Percentiles rank a stretch among this genome's conserved stretches.
Evolutionary conservation across 139 green algal genomes (phyloP).

Genomic region (Pleodorina starrii): DNA sequence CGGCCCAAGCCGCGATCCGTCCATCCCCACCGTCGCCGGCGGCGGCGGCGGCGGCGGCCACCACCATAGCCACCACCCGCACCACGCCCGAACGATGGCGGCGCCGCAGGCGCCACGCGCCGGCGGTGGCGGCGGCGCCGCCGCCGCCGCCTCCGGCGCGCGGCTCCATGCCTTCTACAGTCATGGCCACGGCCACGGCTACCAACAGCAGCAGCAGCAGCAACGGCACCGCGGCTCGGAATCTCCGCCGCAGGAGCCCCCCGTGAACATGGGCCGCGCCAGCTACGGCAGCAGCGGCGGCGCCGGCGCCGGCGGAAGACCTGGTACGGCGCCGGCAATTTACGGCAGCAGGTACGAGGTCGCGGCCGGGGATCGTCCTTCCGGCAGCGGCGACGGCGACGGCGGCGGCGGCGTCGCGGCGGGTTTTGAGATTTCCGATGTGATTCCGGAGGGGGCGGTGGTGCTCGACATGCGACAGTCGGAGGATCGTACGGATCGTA

Average conservation of each 20-base stretch:
- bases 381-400: neutral
- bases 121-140: no score
- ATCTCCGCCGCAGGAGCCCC: neutral
- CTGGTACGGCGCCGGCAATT: neutral
- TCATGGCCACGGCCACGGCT: conserved; percentile 14
- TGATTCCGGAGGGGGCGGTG: neutral
- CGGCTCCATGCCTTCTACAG: conserved; percentile 17
- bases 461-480: neutral
- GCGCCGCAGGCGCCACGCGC: neutral
- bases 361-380: neutral
- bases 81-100: neutral
- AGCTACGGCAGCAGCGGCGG: conserved; percentile 3
- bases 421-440: no score
- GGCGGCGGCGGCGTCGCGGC: neutral
- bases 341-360: neutral
- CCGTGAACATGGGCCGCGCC: neutral
- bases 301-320: neutral
- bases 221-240: neutral
- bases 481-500: conserved; percentile 10
- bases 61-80: no score
- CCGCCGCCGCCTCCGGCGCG: no score
- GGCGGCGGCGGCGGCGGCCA: no score
- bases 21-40: neutral
- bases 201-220: conserved; percentile 18
- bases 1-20: conserved; percentile 8